Conservation (phyloP, 176 grass and related monocot species). For the Lolium perenne region DNA sequence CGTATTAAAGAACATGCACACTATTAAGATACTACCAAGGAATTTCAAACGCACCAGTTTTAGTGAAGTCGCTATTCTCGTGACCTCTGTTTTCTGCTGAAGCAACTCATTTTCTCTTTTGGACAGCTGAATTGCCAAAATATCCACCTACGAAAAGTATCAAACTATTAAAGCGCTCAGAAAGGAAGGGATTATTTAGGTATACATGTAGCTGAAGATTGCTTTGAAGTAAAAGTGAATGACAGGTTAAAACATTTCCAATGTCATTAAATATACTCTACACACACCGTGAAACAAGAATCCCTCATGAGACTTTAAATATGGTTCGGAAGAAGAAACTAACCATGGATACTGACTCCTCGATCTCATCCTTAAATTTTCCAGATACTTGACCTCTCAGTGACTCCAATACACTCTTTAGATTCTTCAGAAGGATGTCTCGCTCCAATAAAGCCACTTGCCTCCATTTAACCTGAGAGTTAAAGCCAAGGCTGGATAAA, state of each 20-base stretch:
- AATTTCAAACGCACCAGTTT: conserved; percentile 59
- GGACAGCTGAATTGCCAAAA: conserved; percentile 68
- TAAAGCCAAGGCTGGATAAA: conserved; percentile 25
- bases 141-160: conserved; percentile 61
- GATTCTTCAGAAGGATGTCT: conserved; percentile 78
- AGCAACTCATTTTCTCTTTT: conserved; percentile 87
- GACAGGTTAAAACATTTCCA: background rate
- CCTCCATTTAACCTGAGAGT: conserved; percentile 69
- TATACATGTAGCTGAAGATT: conserved; percentile 19
- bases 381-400: conserved; percentile 59
- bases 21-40: background rate
- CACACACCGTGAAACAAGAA: conserved; percentile 11
- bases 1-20: background rate
- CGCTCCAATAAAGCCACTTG: conserved; percentile 70
- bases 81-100: conserved; percentile 76
- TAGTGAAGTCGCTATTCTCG: conserved; percentile 57
- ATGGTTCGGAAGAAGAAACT: conserved; percentile 46
- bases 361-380: conserved; percentile 74
- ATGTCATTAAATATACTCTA: conserved; percentile 15
- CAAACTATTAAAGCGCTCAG: conserved; percentile 3
- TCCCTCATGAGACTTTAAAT: background rate
- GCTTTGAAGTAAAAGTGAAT: background rate
- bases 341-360: conserved; percentile 79
- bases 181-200: background rate
- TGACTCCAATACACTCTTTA: conserved; percentile 67